Evolutionary conservation across 2,329 filamentous ascomycete species (phyloP).

Genomic region (Penicillium nordicum): DNA sequence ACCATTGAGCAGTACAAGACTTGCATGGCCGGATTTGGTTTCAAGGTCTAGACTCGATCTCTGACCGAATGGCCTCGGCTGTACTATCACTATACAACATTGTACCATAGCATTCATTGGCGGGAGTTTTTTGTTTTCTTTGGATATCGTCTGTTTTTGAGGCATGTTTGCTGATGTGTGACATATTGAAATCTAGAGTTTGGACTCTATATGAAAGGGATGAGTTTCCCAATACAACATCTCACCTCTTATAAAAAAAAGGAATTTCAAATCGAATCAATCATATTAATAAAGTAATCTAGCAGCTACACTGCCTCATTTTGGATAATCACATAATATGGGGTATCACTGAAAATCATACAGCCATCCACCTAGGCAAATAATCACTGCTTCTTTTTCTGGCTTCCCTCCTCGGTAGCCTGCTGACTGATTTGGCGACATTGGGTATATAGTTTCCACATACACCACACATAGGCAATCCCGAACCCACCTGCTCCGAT

Average conservation of each 20-base stretch:
- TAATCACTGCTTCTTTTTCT: conserved; percentile 36
- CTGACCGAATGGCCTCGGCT: not conserved
- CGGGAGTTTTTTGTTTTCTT: conserved; percentile 15
- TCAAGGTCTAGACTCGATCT: conserved; percentile 55
- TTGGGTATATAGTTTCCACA: conserved; percentile 57
- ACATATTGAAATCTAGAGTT: conserved; percentile 7
- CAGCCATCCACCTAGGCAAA: conserved; percentile 1
- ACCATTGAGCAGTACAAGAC: conserved; percentile 80
- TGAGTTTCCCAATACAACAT: conserved; percentile 12
- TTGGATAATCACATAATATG: conserved; percentile 10
- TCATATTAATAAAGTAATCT: conserved; percentile 3
- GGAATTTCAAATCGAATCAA: not conserved
- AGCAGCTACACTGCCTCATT: conserved; percentile 6
- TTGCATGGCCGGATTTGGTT: conserved; percentile 93
- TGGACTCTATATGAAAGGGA: not conserved
- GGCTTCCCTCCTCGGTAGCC: conserved; percentile 24
- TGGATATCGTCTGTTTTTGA: conserved; percentile 6
- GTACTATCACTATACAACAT: conserved; percentile 12
- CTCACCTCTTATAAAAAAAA: conserved; percentile 13
- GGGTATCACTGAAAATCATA: conserved; percentile 30
- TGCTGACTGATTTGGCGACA: conserved; percentile 27
- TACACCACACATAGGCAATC: conserved; percentile 87
- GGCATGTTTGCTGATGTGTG: conserved; percentile 6
- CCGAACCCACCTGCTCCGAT: conserved; percentile 81
- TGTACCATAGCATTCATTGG: conserved; percentile 25